Base-by-base conservation (phyloP, 2,329 filamentous ascomycete genomes). In the Colletotrichum viniferum region DNA sequence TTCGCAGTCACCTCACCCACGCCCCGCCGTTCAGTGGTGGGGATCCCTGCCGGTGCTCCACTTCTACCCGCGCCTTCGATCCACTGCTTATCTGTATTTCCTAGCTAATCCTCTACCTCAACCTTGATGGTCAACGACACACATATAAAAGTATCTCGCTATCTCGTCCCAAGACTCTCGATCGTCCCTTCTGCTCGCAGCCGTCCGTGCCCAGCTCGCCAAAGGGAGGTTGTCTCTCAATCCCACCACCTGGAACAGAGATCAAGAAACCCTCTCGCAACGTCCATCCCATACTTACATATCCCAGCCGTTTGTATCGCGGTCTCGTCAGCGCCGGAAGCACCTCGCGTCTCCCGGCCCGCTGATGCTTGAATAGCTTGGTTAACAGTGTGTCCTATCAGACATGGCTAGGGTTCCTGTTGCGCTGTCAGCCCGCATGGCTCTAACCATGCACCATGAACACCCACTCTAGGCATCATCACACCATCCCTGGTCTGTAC, bases 1-100 rank as follows among this genome's bases (percentile, higher is more conserved):
- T 21, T 71, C 18, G 18, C 58, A n/a, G 43, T 75, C 56, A 73
- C 73, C 73, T 69, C 73, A 73, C 69, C 73, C 69, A 73, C 38
- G 63, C 62, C 69, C 73, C 73, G 28, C 69, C 34, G 9, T 16
- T 21, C 18, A 16, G 32, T 43, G 48, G 34, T 68, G 63, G 67
- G 71, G 65, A n/a, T 32, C 56, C 67, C 48, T 74, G 67, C 21
- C 3, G 2, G 21, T 16, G 32, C 9, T 5, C 74, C 74, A 75
- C 72, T 77, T 66, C 52, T 77, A 77, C 72, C 74, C 74, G 74
- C 32, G 21, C 4, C 24, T 36, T n/a, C 16, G 48, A 60, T 68
- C 67, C 74, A 60, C 48, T 32, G 55, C 65, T 66, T 43, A 61
- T n/a, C n/a, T n/a, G n/a, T n/a, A n/a, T 38, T 43, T 36, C 2